Conservation (phyloP, 352 stramenopile species). For the Halophytophthora batemanensis region DNA sequence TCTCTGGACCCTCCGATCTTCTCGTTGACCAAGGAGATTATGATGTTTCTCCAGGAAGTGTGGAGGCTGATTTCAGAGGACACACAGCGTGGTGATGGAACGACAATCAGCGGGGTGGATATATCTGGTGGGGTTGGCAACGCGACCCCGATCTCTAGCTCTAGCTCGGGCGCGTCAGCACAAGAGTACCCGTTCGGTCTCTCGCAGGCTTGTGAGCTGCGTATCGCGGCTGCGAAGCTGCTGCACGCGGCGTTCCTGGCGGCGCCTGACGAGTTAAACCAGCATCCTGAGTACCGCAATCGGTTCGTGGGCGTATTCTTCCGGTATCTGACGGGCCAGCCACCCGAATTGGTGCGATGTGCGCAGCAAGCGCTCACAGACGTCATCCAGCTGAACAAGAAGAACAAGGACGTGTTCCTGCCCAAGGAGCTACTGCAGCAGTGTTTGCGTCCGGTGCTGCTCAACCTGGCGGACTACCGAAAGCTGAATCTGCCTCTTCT, state of each 20-base stretch:
- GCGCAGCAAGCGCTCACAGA: conserved; percentile 80
- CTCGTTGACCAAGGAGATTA: conserved; percentile 79
- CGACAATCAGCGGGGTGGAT: conserved; percentile 25
- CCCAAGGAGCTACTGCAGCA: conserved; percentile 96
- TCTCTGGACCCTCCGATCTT: conserved; percentile 78
- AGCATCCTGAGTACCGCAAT: conserved; percentile 82
- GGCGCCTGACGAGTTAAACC: conserved; percentile 78
- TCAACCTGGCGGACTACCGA: conserved; percentile 95
- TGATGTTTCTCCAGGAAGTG: conserved; percentile 84
- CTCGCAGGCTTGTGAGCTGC: conserved; percentile 75
- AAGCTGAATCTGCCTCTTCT: conserved; percentile 96
- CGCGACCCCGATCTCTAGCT: conserved; percentile 19
- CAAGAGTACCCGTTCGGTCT: conserved; percentile 88
- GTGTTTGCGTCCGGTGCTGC: conserved; percentile 93
- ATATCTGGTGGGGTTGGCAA: conserved; percentile 21
- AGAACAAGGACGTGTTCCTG: conserved; percentile 85
- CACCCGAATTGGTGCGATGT: conserved; percentile 75
- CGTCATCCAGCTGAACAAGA: conserved; percentile 84
- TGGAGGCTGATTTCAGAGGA: conserved; percentile 85
- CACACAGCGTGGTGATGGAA: conserved; percentile 18
- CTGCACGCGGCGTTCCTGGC: conserved; percentile 85
- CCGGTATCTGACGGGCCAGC: conserved; percentile 85
- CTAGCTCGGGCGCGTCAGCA: conserved; percentile 45
- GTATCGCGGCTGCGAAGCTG: conserved; percentile 86
- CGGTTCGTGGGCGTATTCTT: conserved; percentile 90